Percentiles rank a stretch among this genome's conserved stretches.
These are phyloP conservation scores for Oryza meyeriana DNA, from an alignment of 176 grass and related monocot genomes.

Conservation along the genomic window DNA sequence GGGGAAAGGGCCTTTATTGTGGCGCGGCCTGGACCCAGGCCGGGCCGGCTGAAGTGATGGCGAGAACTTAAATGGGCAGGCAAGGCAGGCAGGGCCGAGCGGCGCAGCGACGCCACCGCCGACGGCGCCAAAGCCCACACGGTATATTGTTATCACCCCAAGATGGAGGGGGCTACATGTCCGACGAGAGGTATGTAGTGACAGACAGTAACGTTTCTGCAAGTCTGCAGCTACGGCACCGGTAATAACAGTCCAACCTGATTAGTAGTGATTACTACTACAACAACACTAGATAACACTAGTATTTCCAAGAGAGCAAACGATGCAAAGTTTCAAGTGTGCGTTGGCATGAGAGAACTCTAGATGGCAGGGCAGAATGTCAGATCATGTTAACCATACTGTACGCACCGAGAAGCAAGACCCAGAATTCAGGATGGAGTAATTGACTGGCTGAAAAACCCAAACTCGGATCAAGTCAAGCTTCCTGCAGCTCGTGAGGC, in stretches of 20 bases:
- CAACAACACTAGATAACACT: too few relatives aligned
- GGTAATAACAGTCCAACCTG: too few relatives aligned
- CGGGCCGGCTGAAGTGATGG: neutral
- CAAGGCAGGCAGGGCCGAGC: neutral
- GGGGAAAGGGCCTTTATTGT: neutral
- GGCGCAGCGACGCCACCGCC: constrained; percentile 9
- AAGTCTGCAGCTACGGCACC: too few relatives aligned
- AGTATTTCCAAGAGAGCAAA: neutral
- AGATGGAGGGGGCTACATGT: too few relatives aligned
- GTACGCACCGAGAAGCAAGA: neutral
- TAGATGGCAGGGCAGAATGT: neutral
- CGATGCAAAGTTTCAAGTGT: too few relatives aligned
- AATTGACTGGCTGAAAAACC: neutral
- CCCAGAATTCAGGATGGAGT: neutral
- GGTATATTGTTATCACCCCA: too few relatives aligned
- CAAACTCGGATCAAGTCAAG: neutral
- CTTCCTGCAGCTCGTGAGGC: neutral
- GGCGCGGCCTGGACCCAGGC: neutral
- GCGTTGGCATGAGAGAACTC: too few relatives aligned
- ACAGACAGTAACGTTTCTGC: neutral
- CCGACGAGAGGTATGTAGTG: neutral
- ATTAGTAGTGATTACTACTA: too few relatives aligned
- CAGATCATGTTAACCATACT: neutral
- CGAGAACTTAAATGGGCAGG: neutral
- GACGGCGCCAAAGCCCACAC: neutral